Evolutionary conservation across 164 flowering plant genomes (phyloP), one percentile per base, ranked within the genome.

Genomic region (Taxillus chinensis): DNA sequence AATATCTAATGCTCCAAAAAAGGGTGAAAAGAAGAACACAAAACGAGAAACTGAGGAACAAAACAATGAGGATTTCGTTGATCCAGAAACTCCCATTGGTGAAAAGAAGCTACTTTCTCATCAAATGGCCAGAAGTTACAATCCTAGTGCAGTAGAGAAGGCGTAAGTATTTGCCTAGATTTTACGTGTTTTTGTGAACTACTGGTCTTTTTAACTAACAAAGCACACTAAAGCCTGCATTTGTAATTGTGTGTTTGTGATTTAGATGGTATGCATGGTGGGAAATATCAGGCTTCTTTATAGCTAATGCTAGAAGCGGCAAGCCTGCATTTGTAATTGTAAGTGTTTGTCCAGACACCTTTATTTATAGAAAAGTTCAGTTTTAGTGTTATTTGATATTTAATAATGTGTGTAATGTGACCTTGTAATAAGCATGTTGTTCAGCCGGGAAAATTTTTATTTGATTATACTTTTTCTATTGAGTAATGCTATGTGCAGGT

Each of bases 241-340:
- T n/a, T n/a, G n/a, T n/a, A n/a, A n/a, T 52, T 52, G 12, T 52
- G 55, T 15, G 15, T 59, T 68, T 39, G 17, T 74, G 27, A 46
- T 61, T 4, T 63, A 95, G 99, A 70, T 95, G 99, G 99, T 89
- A 95, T 75, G 69, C 70, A 41, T 95, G 97, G 96, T 95, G 99
- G 99, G 97, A 91, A 70, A 77, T 82, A 57, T 83, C 95, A 17
- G 79, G 78, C 27, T 86, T 76, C 67, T 95, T 91, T 73, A 79
- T 75, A 63, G 97, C 97, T 41, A 93, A 91, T 73, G 64, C 86
- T 14, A 81, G 59, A 64, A 91, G 97, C 76, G 72, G 87, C 49
- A 95, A 87, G 65, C 90, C 90, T 2, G 80, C 97, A 52, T 95
- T 89, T 78, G 82, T 75, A 13, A 89, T 93, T 80, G 97, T 93